Evolutionary conservation across 2,329 filamentous ascomycete genomes (phyloP).

Genomic region (Sphaceloma murrayae): DNA sequence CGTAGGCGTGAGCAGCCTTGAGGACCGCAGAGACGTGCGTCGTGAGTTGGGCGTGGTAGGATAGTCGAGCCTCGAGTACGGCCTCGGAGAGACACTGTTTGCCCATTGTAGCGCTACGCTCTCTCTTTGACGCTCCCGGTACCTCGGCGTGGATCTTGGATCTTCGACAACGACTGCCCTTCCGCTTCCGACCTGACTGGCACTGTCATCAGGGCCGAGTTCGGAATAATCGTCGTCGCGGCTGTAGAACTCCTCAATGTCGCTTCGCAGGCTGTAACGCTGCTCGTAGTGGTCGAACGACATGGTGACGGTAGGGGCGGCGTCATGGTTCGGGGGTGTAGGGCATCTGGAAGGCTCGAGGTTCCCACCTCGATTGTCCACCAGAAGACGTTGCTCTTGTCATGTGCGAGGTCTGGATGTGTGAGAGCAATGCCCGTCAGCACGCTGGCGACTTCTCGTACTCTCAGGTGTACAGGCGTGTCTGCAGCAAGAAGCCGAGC

Average conservation of each 20-base stretch:
- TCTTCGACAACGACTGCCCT: conserved; percentile 15
- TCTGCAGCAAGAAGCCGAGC: conserved; percentile 6
- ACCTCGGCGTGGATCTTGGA: conserved; percentile 4
- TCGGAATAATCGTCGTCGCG: conserved; percentile 16
- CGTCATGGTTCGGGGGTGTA: conserved; percentile 10
- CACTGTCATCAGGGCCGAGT: conserved; percentile 18
- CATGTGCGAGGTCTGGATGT: no score
- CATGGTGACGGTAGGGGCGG: conserved; percentile 5
- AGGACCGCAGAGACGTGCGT: conserved; percentile 16
- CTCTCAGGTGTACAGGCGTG: neutral
- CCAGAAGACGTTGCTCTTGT: no score
- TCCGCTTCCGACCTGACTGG: conserved; percentile 18
- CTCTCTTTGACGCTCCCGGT: conserved; percentile 2
- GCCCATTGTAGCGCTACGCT: conserved; percentile 10
- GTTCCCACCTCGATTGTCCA: no score
- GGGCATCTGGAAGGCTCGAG: conserved; percentile 7
- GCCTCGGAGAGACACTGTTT: neutral
- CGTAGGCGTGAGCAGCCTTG: conserved; percentile 17
- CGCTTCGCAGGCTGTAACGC: conserved; percentile 12
- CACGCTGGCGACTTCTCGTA: neutral
- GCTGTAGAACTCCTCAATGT: conserved; percentile 10
- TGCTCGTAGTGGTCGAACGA: conserved; percentile 17
- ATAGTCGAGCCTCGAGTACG: conserved; percentile 11
- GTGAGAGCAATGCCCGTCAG: neutral
- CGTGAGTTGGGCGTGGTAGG: conserved; percentile 17